Evolutionary conservation across 2,329 filamentous ascomycete species (phyloP), one percentile per base, ranked within the genome.

Genomic region (Hymenoscyphus repandus): DNA sequence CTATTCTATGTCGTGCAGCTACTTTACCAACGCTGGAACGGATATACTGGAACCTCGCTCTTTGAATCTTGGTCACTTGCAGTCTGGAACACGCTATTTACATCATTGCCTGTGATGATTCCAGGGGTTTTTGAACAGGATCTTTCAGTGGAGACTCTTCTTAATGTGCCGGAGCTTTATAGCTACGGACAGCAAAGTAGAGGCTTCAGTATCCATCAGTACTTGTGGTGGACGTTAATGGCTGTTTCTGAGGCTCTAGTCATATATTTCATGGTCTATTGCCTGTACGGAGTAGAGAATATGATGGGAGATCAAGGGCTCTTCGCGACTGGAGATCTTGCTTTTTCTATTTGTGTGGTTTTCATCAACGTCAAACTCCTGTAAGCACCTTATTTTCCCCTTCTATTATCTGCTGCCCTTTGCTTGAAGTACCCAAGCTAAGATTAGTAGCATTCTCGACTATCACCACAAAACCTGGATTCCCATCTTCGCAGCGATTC

Each of bases 1-100:
- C 74, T 91, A 54, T 93, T 93, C 68, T 93, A 92, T 65, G 75
- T 91, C 3, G 86, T 86, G 0, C 87, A 92, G 65, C 88, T 89
- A 1, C 74, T 90, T 34, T 96, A 87, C 62, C 89, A 95, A 68
- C 78, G 81, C 43, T 90, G 82, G 70, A 88, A 85, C 33, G 90
- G 90, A 10, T 96, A 93, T 66, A 95, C 88, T 0, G 91, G 90
- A 0, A 95, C 91, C 1, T 90, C 85, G 50, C 73, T 96, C 17
- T 96, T 95, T 72, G 90, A 96, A 67, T 79, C 79, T 2, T 91
- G 86, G 72, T 88, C 83, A 58, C 70, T 96, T 65, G 91, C 86
- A 45, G 89, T 93, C 66, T 91, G 95, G 72, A 96, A 96, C 65
- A 92, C 88, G 0, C 77, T 96, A 10, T 96, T 96, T 68, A 96